These are phyloP conservation scores for Penicillium italicum DNA, from an alignment of 2,329 filamentous ascomycete species.

Conservation along the genomic window DNA sequence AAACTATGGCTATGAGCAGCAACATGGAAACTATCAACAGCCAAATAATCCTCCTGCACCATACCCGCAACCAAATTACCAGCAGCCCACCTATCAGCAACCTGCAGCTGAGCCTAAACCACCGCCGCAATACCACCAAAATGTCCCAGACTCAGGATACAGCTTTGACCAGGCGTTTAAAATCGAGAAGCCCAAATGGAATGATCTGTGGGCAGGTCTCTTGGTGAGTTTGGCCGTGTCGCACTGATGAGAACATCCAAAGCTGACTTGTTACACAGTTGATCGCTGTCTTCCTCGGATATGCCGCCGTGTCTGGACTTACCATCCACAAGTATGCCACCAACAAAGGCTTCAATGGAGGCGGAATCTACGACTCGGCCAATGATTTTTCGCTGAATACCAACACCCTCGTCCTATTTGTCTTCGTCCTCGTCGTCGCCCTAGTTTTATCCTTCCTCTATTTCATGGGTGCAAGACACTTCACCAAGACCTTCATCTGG, in stretches of 20 bases:
- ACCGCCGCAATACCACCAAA: constrained; percentile 20
- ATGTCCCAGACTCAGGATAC: constrained; percentile 31
- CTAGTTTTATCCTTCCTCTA: constrained; percentile 74
- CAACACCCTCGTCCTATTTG: constrained; percentile 82
- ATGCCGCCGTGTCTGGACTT: constrained; percentile 70
- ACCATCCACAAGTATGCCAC: constrained; percentile 69
- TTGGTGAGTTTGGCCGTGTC: constrained; percentile 50
- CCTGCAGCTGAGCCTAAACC: constrained; percentile 24
- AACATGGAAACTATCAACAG: constrained; percentile 18
- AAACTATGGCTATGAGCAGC: constrained; percentile 15
- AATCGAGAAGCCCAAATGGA: constrained; percentile 77
- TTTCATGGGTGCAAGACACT: constrained; percentile 68
- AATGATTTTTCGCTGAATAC: constrained; percentile 70
- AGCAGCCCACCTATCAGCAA: constrained; percentile 7
- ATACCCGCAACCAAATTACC: constrained; percentile 3
- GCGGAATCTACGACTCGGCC: constrained; percentile 66
- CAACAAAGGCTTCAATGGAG: constrained; percentile 61
- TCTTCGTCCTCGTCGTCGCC: constrained; percentile 70
- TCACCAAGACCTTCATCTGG: constrained; percentile 91
- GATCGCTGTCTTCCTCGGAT: constrained; percentile 67
- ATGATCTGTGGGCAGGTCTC: constrained; percentile 85
- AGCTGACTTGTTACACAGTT: constrained; percentile 48
- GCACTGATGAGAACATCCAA: not conserved
- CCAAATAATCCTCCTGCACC: not conserved
- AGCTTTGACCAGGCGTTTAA: constrained; percentile 78